Base-by-base conservation (phyloP, 2,329 filamentous ascomycete species). In the Colletotrichum destructivum region DNA sequence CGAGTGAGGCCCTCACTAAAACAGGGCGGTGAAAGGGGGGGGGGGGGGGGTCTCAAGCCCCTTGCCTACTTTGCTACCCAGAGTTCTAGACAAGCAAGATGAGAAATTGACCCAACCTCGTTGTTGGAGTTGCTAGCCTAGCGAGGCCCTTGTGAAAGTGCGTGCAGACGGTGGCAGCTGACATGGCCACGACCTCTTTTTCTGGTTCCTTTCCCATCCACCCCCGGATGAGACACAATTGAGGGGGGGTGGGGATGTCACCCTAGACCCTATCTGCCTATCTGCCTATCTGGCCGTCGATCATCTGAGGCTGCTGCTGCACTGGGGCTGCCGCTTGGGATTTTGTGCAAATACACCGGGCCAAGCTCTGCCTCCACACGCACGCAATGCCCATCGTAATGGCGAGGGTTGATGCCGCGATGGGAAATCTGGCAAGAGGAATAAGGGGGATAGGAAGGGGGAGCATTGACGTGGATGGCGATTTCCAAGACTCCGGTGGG, bases 121-220 rank as follows among this genome's bases (percentile, higher is more conserved):
- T 60, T 16, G 63, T 21, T 51, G 8, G 3, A 26, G 12, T 57
- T 18, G 38, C 15, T 23, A 13, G 13, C 18, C n/a, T 23, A 9
- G 31, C 52, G 31, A 52, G 31, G 21, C n/a, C 63, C 21, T 31
- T 56, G 63, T 23, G 26, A 18, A 47, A 56, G 47, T 35, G 62
- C 55, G 47, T 69, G 62, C 67, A 69, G 55, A 21, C 65, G 62
- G 47, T 69, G 67, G 67, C 67, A 69, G 55, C 31, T 69, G 62
- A 69, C 62, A 66, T 55, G 52, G 49, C 21, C 67, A 60, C 38
- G 54, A 18, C 21, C 26, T 54, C 49, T 31, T 31, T 18, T 31
- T 1, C 9, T 31, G 26, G 2, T 16, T 11, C 46, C 13, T 42
- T 9, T 18, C 9, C 18, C 5, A 7, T 7, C 4, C 56, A 40